Evolutionary conservation across 352 stramenopile species (phyloP).

Genomic region (Peronospora destructor): DNA sequence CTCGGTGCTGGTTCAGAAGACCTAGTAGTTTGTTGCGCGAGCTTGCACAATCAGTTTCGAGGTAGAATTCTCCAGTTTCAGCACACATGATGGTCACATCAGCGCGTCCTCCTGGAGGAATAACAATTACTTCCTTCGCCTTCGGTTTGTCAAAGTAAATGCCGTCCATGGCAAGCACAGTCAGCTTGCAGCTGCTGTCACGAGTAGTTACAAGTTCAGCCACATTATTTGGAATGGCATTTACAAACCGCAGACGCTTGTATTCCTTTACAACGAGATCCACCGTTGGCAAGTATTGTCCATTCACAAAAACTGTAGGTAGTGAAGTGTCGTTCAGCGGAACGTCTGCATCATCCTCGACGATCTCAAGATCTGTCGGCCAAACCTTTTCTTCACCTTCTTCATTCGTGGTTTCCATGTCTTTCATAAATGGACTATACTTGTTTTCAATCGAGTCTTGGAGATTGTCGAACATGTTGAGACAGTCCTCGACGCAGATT

Average conservation of each 20-base stretch:
- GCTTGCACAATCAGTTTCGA: constrained; percentile 53
- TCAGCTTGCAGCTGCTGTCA: constrained; percentile 37
- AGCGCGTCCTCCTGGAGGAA: constrained; percentile 57
- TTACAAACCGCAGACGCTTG: constrained; percentile 65
- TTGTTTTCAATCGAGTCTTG: constrained; percentile 54
- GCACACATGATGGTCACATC: constrained; percentile 55
- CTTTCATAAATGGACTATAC: constrained; percentile 21
- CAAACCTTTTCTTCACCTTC: constrained; percentile 13
- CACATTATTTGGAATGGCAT: constrained; percentile 80
- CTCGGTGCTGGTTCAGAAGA: constrained; percentile 54
- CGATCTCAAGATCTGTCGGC: constrained; percentile 25
- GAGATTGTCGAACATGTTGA: constrained; percentile 51
- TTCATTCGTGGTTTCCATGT: constrained; percentile 17
- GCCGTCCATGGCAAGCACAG: constrained; percentile 63
- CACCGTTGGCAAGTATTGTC: constrained; percentile 57
- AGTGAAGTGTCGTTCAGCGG: constrained; percentile 69
- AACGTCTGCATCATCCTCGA: constrained; percentile 30
- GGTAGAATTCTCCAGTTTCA: constrained; percentile 46
- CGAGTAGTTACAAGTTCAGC: constrained; percentile 49
- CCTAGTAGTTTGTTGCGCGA: constrained; percentile 56
- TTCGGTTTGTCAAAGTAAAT: constrained; percentile 50
- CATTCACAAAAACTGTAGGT: constrained; percentile 66
- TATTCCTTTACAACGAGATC: constrained; percentile 43
- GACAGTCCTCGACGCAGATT: constrained; percentile 63
- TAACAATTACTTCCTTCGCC: constrained; percentile 43